These are phyloP conservation scores for Hura crepitans DNA, from an alignment of 441 rosid species.

Conservation along the genomic window DNA sequence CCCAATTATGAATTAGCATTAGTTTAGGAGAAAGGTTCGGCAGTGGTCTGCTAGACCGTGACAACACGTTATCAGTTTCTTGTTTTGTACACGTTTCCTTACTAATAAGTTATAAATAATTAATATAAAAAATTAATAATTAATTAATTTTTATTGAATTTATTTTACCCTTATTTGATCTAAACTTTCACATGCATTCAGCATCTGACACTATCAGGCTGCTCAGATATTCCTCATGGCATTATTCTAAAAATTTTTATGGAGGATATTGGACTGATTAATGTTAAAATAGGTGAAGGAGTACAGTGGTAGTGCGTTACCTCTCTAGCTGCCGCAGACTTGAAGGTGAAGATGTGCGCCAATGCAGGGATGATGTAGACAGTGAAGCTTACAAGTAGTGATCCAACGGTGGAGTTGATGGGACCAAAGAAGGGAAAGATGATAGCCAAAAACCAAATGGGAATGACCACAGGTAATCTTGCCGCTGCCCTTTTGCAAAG, in stretches of 20 bases:
- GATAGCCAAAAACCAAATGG: slow-evolving; percentile 91
- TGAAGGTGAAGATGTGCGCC: slow-evolving; percentile 90
- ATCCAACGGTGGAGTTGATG: slow-evolving; percentile 90
- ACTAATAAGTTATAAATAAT: not conserved
- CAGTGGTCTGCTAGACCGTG: slow-evolving; percentile 32
- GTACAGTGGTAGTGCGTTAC: slow-evolving; percentile 25
- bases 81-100: not conserved
- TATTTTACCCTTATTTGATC: slow-evolving; percentile 14
- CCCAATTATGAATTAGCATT: not conserved
- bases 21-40: slow-evolving; percentile 31
- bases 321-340: slow-evolving; percentile 80
- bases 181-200: slow-evolving; percentile 8
- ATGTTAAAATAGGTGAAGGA: not conserved
- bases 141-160: not conserved
- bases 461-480: slow-evolving; percentile 83
- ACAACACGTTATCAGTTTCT: slow-evolving; percentile 30
- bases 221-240: slow-evolving; percentile 1
- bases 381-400: slow-evolving; percentile 93
- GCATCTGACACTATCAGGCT: slow-evolving; percentile 8
- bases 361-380: slow-evolving; percentile 90
- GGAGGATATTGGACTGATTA: too few species aligned
- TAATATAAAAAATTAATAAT: too few species aligned
- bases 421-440: slow-evolving; percentile 97
- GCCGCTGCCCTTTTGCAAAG: slow-evolving; percentile 82
- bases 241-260: not conserved